Evolutionary conservation across 371 early-diverging fungal species (phyloP), one percentile per base, ranked within the genome.

Genomic region (Mortierella sp.): DNA sequence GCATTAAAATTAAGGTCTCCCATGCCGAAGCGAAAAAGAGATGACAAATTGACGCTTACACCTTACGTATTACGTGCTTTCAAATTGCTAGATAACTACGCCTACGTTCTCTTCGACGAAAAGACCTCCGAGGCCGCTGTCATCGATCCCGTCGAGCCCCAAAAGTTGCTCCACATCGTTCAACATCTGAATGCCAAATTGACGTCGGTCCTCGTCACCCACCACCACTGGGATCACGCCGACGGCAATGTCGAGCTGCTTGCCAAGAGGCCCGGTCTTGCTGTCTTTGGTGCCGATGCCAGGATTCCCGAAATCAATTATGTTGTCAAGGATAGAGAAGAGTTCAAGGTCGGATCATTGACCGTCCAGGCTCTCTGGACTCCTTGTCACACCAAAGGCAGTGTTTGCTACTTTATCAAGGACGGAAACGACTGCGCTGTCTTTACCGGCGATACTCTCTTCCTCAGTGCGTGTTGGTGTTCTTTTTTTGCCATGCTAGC

Each of bases 351-450:
- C 27, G 96, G 97, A 46, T 90, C 90, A 10, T 84, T 97, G 35
- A 89, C 90, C 44, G 84, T 96, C 29, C 87, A 87, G 41, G 89
- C 95, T 1, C 85, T 96, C 2, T 91, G 92, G 87, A 98, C 98
- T 7, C 92, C 93, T 35, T 96, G 98, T 79, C 99, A 99, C 87
- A 99, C 99, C 43, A 93, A 92, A 75, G 97, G 98, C 65, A 95
- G 95, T 86, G 94, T 97, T 7, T 94, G 95, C 77, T 98, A 95
- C 89, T 97, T 93, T 88, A 93, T 97, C 46, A 91, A 87, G 29
- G 95, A 94, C 54, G 87, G 82, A 46, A 51, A 84, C 10, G 89
- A 88, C 35, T 74, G 83, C 49, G 92, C 90, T 41, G 94, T 95
- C 56, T 96, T 96, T 78, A 95, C 96, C 21, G 96, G 96, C 24